Percentiles rank a stretch among this genome's conserved stretches.
Evolutionary conservation across 768 basidiomycete genomes (phyloP).

Genomic region (Auricularia heimuer): DNA sequence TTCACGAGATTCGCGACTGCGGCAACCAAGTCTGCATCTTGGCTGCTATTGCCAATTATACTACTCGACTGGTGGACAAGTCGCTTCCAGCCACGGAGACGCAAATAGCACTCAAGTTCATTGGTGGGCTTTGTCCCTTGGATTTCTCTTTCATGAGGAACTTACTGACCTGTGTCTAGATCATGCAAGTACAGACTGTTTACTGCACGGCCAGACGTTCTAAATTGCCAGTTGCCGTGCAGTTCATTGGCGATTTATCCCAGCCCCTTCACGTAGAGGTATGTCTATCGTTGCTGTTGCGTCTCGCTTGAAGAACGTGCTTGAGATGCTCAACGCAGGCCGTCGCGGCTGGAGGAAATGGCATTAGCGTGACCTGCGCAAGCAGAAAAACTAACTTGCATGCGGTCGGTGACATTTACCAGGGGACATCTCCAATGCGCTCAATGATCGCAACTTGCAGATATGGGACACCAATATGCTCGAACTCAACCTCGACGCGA

Average conservation of each 20-base stretch:
- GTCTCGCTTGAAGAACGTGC: neutral
- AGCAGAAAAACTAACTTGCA: slow-evolving; percentile 36
- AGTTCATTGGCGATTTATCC: slow-evolving; percentile 39
- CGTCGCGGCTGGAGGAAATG: slow-evolving; percentile 34
- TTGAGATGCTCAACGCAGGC: slow-evolving; percentile 23
- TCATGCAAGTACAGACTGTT: too few relatives aligned
- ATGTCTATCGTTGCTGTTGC: neutral
- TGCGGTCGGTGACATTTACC: slow-evolving; percentile 12
- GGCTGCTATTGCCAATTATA: slow-evolving; percentile 49
- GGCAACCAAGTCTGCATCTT: slow-evolving; percentile 25
- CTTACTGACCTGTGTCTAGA: too few relatives aligned
- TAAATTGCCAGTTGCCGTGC: neutral
- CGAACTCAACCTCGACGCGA: slow-evolving; percentile 14
- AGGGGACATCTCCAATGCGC: neutral
- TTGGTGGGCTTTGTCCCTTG: slow-evolving; percentile 23
- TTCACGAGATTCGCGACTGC: slow-evolving; percentile 38
- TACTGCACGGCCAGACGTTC: neutral
- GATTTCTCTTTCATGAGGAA: too few relatives aligned
- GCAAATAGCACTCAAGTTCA: slow-evolving; percentile 44
- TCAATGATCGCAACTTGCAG: neutral
- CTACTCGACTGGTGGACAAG: slow-evolving; percentile 35
- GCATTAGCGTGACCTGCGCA: slow-evolving; percentile 30
- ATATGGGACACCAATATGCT: slow-evolving; percentile 14
- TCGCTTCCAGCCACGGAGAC: slow-evolving; percentile 31
- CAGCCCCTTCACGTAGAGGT: slow-evolving; percentile 34